Percentiles rank a stretch among this genome's conserved stretches.
Conservation (phyloP, 768 basidiomycete genomes). For the Hypholoma sublateritium region DNA sequence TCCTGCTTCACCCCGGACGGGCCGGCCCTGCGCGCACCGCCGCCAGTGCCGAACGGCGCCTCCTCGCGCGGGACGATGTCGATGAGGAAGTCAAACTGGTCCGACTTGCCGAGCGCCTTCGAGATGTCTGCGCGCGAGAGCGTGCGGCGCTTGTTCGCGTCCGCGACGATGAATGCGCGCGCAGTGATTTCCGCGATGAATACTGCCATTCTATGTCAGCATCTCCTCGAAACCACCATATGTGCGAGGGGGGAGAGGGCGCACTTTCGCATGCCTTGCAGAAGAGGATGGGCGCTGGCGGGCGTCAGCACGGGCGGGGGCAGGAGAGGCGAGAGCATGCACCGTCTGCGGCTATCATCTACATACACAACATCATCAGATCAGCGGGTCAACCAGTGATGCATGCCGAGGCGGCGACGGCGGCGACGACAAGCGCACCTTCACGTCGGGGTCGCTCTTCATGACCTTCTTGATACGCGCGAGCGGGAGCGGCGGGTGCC, state of each 20-base stretch:
- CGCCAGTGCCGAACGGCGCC: constrained; percentile 26
- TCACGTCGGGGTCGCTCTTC: constrained; percentile 97
- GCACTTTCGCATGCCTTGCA: constrained; percentile 98
- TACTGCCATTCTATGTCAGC: constrained; percentile 45
- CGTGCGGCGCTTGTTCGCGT: constrained; percentile 95
- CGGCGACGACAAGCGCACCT: constrained; percentile 51
- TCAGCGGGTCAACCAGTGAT: not conserved
- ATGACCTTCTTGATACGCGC: constrained; percentile 99
- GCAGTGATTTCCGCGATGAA: constrained; percentile 98
- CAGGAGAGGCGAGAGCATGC: constrained; percentile 17
- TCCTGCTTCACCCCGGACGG: constrained; percentile 5
- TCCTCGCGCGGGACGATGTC: constrained; percentile 94
- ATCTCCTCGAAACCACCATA: not conserved
- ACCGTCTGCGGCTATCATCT: constrained; percentile 99
- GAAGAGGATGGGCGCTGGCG: constrained; percentile 85
- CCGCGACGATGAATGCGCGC: constrained; percentile 92
- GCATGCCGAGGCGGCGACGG: too few relatives aligned
- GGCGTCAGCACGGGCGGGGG: not conserved
- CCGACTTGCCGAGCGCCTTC: constrained; percentile 87
- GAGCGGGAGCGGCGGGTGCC: constrained; percentile 86
- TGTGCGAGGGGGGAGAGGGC: constrained; percentile 29
- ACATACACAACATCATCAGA: not conserved
- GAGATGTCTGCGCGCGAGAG: constrained; percentile 92
- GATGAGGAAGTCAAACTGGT: constrained; percentile 97
- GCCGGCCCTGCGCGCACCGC: constrained; percentile 13